Evolutionary conservation across 176 grass and related monocot genomes (phyloP), one percentile per base, ranked within the genome.

Genomic region (Aegilops tauschii): DNA sequence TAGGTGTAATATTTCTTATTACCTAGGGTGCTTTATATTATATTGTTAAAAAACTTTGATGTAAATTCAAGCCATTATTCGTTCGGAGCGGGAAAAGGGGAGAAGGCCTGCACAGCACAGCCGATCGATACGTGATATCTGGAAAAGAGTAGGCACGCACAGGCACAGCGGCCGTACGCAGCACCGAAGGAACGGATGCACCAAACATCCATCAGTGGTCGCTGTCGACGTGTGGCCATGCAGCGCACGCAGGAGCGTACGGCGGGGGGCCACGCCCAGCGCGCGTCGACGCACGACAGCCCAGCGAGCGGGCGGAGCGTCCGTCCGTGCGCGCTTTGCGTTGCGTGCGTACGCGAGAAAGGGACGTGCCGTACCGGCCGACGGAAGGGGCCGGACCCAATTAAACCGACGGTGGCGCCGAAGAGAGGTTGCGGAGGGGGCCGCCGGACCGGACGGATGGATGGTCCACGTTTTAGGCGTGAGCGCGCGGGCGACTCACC

Each of bases 391-490:
- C 65, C 65, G 30, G 64, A 31, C 65, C 29, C 16, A 31, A 32
- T 34, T 67, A 17, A 67, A 8, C 45, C 45, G 1, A 14, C 65
- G 29, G 29, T 32, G 65, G 65, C 13, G 8, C 30, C 50, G 50
- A 16, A 18, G 50, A 49, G 45, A 54, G 50, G 50, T 54, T 54
- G 50, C 50, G 16, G 50, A 17, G 49, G 14, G 49, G 49, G 49
- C 14, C 49, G 14, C 47, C 47, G 28, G 27, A 27, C 1, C 13
- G 62, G 27, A 28, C 10, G 34, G 36, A 37, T 37, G 28, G 64
- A 73, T 73, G 70, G 70, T 44, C 70, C 70, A 73, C 70, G 70
- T 73, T 73, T 73, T 73, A 45, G 21, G 70, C 21, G 70, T 73
- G 70, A 23, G n/a, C 69, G 37, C 11, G 65, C 32, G 67, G 31